These are phyloP conservation scores for Diplodia sapinea DNA, from an alignment of 2,329 filamentous ascomycete species.

Conservation along the genomic window DNA sequence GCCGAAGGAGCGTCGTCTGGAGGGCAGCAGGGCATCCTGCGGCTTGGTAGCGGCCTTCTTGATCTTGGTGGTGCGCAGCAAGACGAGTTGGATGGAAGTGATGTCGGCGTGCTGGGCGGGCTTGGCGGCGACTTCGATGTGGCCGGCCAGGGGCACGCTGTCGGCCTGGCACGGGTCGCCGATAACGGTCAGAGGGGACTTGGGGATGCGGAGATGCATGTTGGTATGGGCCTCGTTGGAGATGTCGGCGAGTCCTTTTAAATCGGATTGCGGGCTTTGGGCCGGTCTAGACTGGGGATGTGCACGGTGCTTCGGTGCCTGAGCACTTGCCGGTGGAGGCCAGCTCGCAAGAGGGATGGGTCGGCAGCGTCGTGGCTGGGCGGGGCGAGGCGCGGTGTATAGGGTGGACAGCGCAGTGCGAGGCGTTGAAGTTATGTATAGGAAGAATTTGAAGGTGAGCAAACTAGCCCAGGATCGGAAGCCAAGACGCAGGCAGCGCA, in stretches of 20 bases:
- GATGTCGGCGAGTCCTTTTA: constrained; percentile 4
- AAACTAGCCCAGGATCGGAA: constrained; percentile 6
- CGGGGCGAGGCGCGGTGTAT: not conserved
- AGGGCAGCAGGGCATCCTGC: not conserved
- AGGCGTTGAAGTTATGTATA: not conserved
- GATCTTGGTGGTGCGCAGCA: constrained; percentile 21
- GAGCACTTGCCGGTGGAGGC: constrained; percentile 6
- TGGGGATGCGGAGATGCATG: constrained; percentile 21
- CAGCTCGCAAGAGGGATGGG: not conserved
- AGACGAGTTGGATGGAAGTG: constrained; percentile 8
- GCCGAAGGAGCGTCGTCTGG: constrained; percentile 3
- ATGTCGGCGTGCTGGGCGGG: not conserved
- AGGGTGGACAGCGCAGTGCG: not conserved
- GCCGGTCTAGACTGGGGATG: constrained; percentile 20
- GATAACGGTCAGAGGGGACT: constrained; percentile 12
- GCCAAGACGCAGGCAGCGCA: constrained; percentile 21
- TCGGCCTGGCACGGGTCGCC: constrained; percentile 18
- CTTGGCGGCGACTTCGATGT: constrained; percentile 11
- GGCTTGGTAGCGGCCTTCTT: constrained; percentile 11
- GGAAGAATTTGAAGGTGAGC: constrained; percentile 9
- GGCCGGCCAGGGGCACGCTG: constrained; percentile 18
- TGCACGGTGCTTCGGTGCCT: constrained; percentile 19
- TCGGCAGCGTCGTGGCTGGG: not conserved
- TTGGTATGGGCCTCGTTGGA: not conserved
- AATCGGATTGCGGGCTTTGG: constrained; percentile 3